Conservation (phyloP, 225 moss, liverwort and hornwort species). For the Polytrichum commune region DNA sequence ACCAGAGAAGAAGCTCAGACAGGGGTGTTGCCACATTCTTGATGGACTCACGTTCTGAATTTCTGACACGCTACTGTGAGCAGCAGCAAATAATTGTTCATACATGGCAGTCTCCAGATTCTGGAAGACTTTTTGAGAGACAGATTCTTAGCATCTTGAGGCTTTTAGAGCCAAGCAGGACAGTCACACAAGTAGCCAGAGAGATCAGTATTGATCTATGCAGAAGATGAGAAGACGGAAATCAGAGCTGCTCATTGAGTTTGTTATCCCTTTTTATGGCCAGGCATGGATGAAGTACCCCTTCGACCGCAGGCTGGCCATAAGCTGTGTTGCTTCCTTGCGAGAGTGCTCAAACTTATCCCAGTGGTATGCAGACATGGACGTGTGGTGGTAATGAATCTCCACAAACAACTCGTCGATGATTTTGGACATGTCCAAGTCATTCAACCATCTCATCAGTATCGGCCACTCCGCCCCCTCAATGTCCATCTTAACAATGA, state of each 20-base stretch:
- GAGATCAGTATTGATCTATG: too few species aligned
- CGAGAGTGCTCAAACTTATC: slow-evolving; percentile 22
- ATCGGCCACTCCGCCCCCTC: slow-evolving; percentile 88
- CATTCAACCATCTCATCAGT: slow-evolving; percentile 58
- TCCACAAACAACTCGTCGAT: slow-evolving; percentile 85
- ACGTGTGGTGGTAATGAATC: slow-evolving; percentile 61
- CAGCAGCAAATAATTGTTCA: too few species aligned
- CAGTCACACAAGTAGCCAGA: too few species aligned
- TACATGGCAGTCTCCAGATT: too few species aligned
- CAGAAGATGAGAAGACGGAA: too few species aligned
- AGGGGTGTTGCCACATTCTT: too few species aligned
- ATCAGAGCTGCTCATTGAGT: neutral
- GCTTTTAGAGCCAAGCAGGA: too few species aligned
- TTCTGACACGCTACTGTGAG: too few species aligned
- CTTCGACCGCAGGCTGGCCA: slow-evolving; percentile 38
- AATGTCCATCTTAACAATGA: slow-evolving; percentile 94
- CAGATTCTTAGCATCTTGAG: too few species aligned
- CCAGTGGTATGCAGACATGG: slow-evolving; percentile 61
- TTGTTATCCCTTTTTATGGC: slow-evolving; percentile 23
- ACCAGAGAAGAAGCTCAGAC: too few species aligned
- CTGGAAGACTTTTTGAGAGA: too few species aligned
- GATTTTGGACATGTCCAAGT: slow-evolving; percentile 64
- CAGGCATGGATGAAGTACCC: slow-evolving; percentile 52
- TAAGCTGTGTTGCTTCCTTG: slow-evolving; percentile 28
- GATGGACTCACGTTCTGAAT: too few species aligned